Evolutionary conservation across 164 flowering plant species (phyloP).

Genomic region (Protea cynaroides): DNA sequence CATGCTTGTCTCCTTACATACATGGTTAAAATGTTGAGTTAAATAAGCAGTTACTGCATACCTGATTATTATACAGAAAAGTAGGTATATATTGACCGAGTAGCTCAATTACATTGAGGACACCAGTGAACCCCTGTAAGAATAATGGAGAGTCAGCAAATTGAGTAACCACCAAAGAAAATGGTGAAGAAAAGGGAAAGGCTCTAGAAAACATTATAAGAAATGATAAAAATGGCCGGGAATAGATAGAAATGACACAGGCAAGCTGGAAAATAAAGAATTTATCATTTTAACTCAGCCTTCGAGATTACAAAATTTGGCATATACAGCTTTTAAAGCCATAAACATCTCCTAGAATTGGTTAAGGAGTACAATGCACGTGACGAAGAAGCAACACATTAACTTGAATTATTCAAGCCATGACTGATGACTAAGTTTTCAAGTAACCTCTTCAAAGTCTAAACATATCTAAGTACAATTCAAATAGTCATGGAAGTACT

Average conservation of each 20-base stretch:
- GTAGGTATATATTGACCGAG: conserved; percentile 52
- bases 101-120: conserved; percentile 65
- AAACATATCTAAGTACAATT: too few relatives aligned
- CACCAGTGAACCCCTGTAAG: conserved; percentile 73
- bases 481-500: too few relatives aligned
- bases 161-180: background rate
- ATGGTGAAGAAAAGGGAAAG: background rate
- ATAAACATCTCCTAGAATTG: background rate
- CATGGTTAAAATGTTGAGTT: too few relatives aligned
- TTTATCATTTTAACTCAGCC: background rate
- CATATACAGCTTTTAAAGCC: background rate
- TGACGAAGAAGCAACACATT: too few relatives aligned
- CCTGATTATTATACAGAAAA: conserved; percentile 89
- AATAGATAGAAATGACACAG: too few relatives aligned
- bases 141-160: background rate
- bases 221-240: background rate
- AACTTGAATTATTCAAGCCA: too few relatives aligned
- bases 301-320: background rate
- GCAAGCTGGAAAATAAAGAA: background rate
- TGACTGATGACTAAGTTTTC: too few relatives aligned
- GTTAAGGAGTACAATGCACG: too few relatives aligned
- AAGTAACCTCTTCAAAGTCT: too few relatives aligned
- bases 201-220: background rate
- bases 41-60: conserved; percentile 16
- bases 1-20: too few relatives aligned